phyloP scores from a whole-genome alignment of 2,329 filamentous ascomycete genomes.

The Penicillium digitatum region DNA sequence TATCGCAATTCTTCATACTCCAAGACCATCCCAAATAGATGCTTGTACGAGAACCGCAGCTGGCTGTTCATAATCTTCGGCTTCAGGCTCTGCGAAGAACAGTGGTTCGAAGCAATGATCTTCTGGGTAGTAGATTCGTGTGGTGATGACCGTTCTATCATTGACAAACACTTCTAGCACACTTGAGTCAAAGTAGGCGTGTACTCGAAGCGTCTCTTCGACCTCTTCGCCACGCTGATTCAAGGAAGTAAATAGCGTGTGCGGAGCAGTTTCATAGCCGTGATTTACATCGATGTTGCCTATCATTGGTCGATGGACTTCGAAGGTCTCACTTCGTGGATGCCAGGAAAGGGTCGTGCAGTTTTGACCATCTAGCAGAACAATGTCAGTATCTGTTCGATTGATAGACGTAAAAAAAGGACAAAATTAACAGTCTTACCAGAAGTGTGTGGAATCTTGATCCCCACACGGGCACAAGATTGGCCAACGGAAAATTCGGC shows the following conservation, averaged over 20 bases:
- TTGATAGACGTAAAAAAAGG: background rate
- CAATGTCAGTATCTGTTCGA: background rate
- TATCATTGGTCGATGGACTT: slow-evolving; percentile 35
- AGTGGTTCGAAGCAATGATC: slow-evolving; percentile 13
- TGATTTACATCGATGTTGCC: slow-evolving; percentile 36
- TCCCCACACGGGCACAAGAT: slow-evolving; percentile 26
- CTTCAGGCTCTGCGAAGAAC: slow-evolving; percentile 23
- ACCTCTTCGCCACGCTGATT: slow-evolving; percentile 13
- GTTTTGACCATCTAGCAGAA: slow-evolving; percentile 24
- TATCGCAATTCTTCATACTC: background rate
- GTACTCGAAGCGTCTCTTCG: slow-evolving; percentile 41
- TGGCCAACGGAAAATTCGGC: slow-evolving; percentile 26
- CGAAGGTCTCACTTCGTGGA: slow-evolving; percentile 39
- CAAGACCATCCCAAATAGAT: slow-evolving; percentile 27
- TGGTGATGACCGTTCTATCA: slow-evolving; percentile 41
- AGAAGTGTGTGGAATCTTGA: slow-evolving; percentile 28
- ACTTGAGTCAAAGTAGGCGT: slow-evolving; percentile 42
- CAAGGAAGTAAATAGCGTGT: slow-evolving; percentile 46
- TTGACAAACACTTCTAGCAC: slow-evolving; percentile 49
- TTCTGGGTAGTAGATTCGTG: slow-evolving; percentile 33
- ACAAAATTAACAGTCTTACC: slow-evolving; percentile 7
- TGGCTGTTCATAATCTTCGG: background rate
- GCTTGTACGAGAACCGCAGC: slow-evolving; percentile 17
- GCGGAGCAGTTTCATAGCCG: slow-evolving; percentile 37
- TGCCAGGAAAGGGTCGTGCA: slow-evolving; percentile 42